Evolutionary conservation across 192 early-diverging fungal species (phyloP), one percentile per base, ranked within the genome.

Genomic region (Coemansia sp.): DNA sequence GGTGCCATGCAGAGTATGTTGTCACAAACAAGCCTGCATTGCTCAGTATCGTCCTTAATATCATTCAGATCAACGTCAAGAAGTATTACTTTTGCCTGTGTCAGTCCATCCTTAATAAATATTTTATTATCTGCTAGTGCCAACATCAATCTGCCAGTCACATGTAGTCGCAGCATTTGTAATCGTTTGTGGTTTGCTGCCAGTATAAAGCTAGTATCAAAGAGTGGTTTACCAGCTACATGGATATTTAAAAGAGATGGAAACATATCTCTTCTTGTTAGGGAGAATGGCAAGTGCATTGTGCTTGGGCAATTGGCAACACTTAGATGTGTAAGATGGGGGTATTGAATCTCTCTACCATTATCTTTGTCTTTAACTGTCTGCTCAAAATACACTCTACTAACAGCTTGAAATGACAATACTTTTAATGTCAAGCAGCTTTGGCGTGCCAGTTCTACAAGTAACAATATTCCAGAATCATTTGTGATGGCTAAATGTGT

Each of bases 401-500:
- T 24, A 54, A 54, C 27, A 6, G 9, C 3, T 6, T 3, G 11
- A 29, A 61, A 15, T 3, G 22, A n/a, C 34, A 62, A 40, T n/a
- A 20, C 15, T n/a, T 40, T 41, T 40, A 62, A 22, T n/a, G 60
- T 62, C 22, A 62, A 20, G n/a, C 60, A 62, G 18, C 36, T 62
- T 20, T 41, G 36, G n/a, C 36, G 60, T 40, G 60, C 60, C 18
- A 62, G 5, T 12, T 62, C 60, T 40, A 57, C 55, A 5, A 34
- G 29, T 13, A 20, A 5, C 0, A 29, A 6, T 9, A 57, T 33
- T 31, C 55, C 55, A 2, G 55, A 57, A 15, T 57, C 12, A 1
- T 33, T 3, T 18, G 55, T 57, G 15, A 57, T 57, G 0, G 12
- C 4, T 33, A 57, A 33, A 16, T 57, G 55, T 33, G 31, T 57